phyloP scores from a whole-genome alignment of 257 asterid species.

The Ajuga chamaepitys region DNA sequence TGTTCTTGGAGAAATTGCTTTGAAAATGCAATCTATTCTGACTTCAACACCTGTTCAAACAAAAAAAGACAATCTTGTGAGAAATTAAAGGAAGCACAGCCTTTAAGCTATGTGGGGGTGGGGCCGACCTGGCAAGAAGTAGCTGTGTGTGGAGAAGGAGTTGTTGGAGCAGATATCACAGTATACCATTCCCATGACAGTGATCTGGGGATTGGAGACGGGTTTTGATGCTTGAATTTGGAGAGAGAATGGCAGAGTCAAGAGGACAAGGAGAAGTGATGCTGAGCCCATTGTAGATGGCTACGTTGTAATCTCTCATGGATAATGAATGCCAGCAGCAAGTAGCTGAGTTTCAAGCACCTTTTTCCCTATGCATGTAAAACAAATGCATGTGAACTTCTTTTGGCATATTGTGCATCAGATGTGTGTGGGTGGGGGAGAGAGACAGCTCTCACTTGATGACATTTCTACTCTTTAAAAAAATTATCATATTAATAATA shows the following conservation, averaged over 20 bases:
- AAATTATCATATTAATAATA: background rate
- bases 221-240: slow-evolving; percentile 37
- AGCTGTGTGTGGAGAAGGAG: slow-evolving; percentile 90
- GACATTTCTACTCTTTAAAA: background rate
- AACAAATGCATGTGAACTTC: slow-evolving; percentile 71
- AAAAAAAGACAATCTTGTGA: background rate
- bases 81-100: background rate
- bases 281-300: slow-evolving; percentile 30
- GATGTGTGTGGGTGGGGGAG: slow-evolving; percentile 9
- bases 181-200: slow-evolving; percentile 96
- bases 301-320: slow-evolving; percentile 19
- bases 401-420: slow-evolving; percentile 44
- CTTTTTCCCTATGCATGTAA: slow-evolving; percentile 37
- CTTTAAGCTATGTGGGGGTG: background rate
- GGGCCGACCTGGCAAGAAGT: slow-evolving; percentile 87
- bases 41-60: slow-evolving; percentile 63
- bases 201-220: slow-evolving; percentile 45
- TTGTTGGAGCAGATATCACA: slow-evolving; percentile 89
- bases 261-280: slow-evolving; percentile 19
- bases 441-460: background rate
- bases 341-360: slow-evolving; percentile 26
- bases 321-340: slow-evolving; percentile 22
- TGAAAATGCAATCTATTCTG: slow-evolving; percentile 79
- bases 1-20: slow-evolving; percentile 69
- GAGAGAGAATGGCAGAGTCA: slow-evolving; percentile 17